Evolutionary conservation across 2,329 filamentous ascomycete genomes (phyloP), one percentile per base, ranked within the genome.

Genomic region (Penicillium sp.): DNA sequence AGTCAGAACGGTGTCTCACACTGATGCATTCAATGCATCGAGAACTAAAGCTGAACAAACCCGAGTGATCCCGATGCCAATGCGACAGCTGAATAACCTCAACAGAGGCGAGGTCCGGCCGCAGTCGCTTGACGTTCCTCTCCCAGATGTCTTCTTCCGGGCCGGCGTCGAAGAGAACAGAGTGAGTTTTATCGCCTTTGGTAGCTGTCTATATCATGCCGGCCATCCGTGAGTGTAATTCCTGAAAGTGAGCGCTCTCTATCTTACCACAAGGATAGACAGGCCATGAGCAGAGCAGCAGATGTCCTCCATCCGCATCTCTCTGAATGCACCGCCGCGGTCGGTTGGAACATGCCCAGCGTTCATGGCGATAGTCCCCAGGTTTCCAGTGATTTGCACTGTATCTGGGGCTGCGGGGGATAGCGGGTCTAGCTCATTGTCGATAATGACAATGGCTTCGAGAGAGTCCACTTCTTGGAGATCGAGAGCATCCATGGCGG

Each of bases 61-160:
- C 78, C 24, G 78, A 80, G 56, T 83, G 78, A 55, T 83, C 78
- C 35, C 79, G 73, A 65, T 83, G 78, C 80, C 80, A 81, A 57
- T 81, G 76, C 5, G 77, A 79, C 22, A 82, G 64, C 43, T 79
- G 72, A 18, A 81, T 73, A 13, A 74, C 51, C 55, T 81, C 79
- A 22, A 82, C 67, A 0, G 63, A 57, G 1, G 70, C 63, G 4
- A 80, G 62, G 57, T 79, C 69, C 1, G 74, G 66, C 24, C 68
- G 62, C 16, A 81, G 62, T 2, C 79, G 69, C 4, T 65, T 72
- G 4, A 69, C 73, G 55, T 82, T 82, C n/a, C 71, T 66, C 56
- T 78, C 74, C 75, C 78, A 82, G 3, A 73, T 67, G 7, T 74
- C 72, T 39, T 76, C 79, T 60, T 81, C 79, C 0, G 80, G 80